Conservation (phyloP, 257 asterid species). For the Rubia yunnanensis region DNA sequence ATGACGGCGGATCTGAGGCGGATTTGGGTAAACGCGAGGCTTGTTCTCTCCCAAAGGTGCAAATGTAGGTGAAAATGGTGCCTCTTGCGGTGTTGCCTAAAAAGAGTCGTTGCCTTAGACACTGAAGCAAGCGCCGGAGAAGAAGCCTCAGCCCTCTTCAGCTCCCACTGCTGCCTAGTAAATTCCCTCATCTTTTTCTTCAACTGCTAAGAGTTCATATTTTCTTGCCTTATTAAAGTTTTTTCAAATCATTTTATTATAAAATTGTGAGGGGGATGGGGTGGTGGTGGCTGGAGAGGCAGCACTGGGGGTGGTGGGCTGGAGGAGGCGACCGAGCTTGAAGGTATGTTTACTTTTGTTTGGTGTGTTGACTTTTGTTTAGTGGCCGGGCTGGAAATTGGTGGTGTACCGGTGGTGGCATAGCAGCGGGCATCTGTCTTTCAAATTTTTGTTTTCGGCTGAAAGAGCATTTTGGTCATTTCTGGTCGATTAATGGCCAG, state of each 20-base stretch:
- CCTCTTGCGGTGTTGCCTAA: slow-evolving; percentile 1
- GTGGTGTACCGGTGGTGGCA: too few species aligned
- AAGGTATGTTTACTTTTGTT: too few species aligned
- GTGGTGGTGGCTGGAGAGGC: too few species aligned
- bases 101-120: slow-evolving; percentile 25
- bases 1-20: slow-evolving; percentile 30
- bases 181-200: too few species aligned
- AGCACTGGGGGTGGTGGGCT: too few species aligned
- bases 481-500: too few species aligned
- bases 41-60: slow-evolving; percentile 30
- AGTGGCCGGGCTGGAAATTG: too few species aligned
- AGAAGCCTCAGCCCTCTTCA: slow-evolving; percentile 22
- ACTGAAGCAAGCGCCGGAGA: slow-evolving; percentile 24
- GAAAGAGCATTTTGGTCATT: too few species aligned
- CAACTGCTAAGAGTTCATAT: not conserved
- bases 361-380: too few species aligned
- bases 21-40: slow-evolving; percentile 21
- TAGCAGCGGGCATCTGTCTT: too few species aligned
- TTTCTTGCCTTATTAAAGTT: not conserved
- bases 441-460: too few species aligned
- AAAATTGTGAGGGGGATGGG: not conserved
- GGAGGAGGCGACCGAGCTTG: too few species aligned
- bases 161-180: slow-evolving; percentile 39
- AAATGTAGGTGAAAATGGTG: slow-evolving; percentile 18
- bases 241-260: not conserved